Evolutionary conservation across 2,329 filamentous ascomycete genomes (phyloP).

Genomic region (Pestalotiopsis sp.): DNA sequence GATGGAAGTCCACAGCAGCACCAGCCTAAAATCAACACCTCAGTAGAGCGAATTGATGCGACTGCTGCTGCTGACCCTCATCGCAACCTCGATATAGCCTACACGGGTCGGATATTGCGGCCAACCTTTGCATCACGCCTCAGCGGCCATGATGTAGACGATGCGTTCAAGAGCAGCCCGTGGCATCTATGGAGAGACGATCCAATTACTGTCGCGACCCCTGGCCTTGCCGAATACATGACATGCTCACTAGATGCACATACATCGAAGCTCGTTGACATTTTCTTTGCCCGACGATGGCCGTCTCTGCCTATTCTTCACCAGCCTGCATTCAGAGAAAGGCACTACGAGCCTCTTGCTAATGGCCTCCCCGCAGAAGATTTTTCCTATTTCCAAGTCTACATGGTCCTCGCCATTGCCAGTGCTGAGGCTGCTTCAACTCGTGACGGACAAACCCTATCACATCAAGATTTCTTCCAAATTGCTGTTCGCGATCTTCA

Average conservation of each 20-base stretch:
- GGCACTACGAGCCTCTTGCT: conserved; percentile 13
- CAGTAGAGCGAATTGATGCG: background rate
- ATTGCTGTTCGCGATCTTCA: background rate
- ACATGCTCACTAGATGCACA: background rate
- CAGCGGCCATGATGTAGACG: background rate
- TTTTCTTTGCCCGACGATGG: conserved; percentile 29
- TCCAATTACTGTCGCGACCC: background rate
- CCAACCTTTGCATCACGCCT: background rate
- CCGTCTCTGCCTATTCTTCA: conserved; percentile 28
- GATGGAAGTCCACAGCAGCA: background rate
- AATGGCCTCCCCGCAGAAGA: background rate
- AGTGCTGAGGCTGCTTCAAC: background rate
- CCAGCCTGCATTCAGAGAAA: conserved; percentile 21
- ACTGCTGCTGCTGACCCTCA: background rate
- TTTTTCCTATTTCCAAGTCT: background rate
- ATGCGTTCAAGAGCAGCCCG: conserved; percentile 16
- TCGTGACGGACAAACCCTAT: background rate
- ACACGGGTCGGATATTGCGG: background rate
- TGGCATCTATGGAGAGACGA: conserved; percentile 19
- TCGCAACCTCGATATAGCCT: background rate
- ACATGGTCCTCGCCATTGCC: background rate
- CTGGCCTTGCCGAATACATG: background rate
- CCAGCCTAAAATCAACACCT: background rate
- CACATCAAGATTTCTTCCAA: background rate
- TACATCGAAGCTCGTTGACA: conserved; percentile 16